Percentiles rank a stretch among this genome's conserved stretches.
Evolutionary conservation across 2,329 filamentous ascomycete genomes (phyloP).

Genomic region (Trichophyton mentagrophytes): DNA sequence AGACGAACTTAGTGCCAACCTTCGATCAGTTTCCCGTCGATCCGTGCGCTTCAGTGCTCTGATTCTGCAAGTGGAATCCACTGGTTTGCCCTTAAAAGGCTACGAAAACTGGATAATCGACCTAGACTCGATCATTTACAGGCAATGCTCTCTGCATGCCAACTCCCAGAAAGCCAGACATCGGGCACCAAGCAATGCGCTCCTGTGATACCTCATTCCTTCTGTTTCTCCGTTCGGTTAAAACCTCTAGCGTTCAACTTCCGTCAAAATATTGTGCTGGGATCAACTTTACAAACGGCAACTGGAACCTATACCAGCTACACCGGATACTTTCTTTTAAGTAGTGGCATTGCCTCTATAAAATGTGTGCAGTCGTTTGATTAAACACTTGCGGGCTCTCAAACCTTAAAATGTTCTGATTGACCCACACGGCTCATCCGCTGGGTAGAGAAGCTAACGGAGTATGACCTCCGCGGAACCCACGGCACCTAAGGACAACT

Average conservation of each 20-base stretch:
- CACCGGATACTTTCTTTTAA: not conserved
- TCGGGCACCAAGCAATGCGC: no score
- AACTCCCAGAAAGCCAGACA: not conserved
- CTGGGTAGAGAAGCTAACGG: not conserved
- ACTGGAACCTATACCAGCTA: no score
- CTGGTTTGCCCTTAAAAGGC: not conserved
- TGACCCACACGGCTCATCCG: not conserved
- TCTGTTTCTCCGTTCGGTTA: no score
- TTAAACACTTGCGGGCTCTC: not conserved
- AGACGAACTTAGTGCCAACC: not conserved
- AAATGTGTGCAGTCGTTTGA: not conserved
- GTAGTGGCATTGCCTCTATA: not conserved
- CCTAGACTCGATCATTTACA: not conserved
- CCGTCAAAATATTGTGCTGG: no score
- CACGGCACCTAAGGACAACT: no score
- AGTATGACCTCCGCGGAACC: no score
- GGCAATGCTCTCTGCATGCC: not conserved
- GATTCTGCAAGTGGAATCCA: not conserved
- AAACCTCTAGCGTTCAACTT: no score
- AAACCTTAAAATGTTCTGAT: not conserved
- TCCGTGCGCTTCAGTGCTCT: not conserved
- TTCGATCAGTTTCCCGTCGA: not conserved
- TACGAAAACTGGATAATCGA: not conserved
- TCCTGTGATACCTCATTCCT: no score
- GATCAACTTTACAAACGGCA: no score